Evolutionary conservation across 2,329 filamentous ascomycete species (phyloP).

Genomic region (Furcasterigmium furcatum): DNA sequence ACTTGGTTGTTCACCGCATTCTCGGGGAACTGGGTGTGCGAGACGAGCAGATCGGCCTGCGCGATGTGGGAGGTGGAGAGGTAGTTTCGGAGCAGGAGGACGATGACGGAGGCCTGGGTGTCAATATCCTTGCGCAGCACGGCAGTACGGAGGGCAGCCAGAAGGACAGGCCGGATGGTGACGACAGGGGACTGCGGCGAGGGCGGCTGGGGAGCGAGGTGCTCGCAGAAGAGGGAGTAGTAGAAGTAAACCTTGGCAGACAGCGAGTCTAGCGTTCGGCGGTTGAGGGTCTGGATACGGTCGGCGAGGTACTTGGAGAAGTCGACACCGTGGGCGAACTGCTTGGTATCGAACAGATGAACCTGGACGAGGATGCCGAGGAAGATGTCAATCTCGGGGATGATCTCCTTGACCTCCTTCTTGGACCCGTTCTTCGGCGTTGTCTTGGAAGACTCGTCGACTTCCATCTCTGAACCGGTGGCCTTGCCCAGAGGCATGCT

Average conservation of each 20-base stretch:
- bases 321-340: conserved; percentile 73
- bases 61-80: conserved; percentile 94
- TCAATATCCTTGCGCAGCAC: conserved; percentile 95
- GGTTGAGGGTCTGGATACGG: conserved; percentile 84
- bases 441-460: conserved; percentile 58
- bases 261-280: conserved; percentile 88
- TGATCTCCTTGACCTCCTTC: conserved; percentile 70
- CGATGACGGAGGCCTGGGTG: conserved; percentile 95
- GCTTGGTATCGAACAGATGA: conserved; percentile 80
- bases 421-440: conserved; percentile 52
- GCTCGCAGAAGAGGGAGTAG: conserved; percentile 92
- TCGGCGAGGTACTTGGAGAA: conserved; percentile 84
- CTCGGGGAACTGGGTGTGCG: conserved; percentile 91
- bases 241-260: conserved; percentile 98
- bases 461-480: conserved; percentile 65
- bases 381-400: conserved; percentile 88
- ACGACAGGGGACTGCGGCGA: conserved; percentile 87
- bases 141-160: conserved; percentile 88
- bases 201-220: conserved; percentile 80
- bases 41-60: conserved; percentile 92
- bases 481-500: conserved; percentile 59
- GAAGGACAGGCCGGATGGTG: conserved; percentile 77
- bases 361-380: conserved; percentile 84
- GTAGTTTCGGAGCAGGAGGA: conserved; percentile 92
- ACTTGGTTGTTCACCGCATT: conserved; percentile 98